Base-by-base conservation (phyloP, 179 eudicot species). In the Beta corolliflora region DNA sequence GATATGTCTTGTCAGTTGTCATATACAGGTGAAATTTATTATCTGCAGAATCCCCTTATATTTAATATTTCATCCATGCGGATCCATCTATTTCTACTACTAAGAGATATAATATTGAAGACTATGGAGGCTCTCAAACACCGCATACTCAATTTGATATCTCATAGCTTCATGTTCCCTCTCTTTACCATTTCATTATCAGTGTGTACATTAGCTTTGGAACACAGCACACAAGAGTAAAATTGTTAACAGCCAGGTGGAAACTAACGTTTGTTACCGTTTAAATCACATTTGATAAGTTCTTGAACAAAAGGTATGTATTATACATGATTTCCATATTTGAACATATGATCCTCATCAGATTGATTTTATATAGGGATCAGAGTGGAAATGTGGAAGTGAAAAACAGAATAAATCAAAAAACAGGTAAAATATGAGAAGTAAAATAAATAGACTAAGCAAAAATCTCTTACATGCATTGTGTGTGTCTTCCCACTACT, bases 401-500 rank as follows among this genome's bases (percentile, higher is more conserved):
- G 53, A 1, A 9, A 7, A 48, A 48, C 53, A 48, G 53, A 48
- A 48, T 7, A 36, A 36, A 36, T 36, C 4, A 60, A 76, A 36
- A 45, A 19, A 80, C 19, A n/a, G 25, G 31, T 58, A 79, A 46
- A 0, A 79, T 44, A 7, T 63, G 5, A 18, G 5, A 29, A 41
- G 66, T 19, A 67, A 29, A 53, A 70, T n/a, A 9, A 45, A n/a
- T 14, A 55, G 71, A n/a, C 25, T 60, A 56, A 52, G 48, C 10
- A 54, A 13, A 52, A 31, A 16, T 52, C 72, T 48, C 91, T 88
- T 88, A 91, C 95, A 88, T 92, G 95, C 93, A 92, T 92, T 48
- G 95, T 92, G 79, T 92, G 95, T 56, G 95, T 92, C 87, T 92
- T 92, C 76, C 95, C 95, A 79, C 95, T 92, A 83, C 95, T 89